These are phyloP conservation scores for Tolypocladium ovalisporum DNA, from an alignment of 2,329 filamentous ascomycete species.

Conservation along the genomic window DNA sequence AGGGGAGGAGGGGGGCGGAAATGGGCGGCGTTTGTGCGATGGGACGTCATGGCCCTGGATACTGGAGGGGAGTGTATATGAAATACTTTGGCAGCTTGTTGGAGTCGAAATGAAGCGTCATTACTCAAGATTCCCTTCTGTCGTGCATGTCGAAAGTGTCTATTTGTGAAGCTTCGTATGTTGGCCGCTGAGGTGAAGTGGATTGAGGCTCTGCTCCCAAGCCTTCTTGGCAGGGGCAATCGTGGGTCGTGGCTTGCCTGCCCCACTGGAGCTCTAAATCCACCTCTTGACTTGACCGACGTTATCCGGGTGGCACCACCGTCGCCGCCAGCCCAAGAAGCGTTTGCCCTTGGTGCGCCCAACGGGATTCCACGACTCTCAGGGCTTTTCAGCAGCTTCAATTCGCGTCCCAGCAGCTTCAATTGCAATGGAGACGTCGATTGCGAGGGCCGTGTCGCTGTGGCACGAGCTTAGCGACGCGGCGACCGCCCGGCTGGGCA, in stretches of 20 bases:
- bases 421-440: not conserved
- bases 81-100: conserved; percentile 1
- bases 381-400: not conserved
- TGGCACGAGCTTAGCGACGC: conserved; percentile 3
- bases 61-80: conserved; percentile 2
- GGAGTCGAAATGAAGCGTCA: conserved; percentile 7
- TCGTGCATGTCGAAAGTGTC: not conserved
- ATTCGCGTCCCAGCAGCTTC: not conserved
- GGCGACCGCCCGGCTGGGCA: conserved; percentile 1
- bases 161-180: not conserved
- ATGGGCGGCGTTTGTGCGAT: not conserved
- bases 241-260: not conserved
- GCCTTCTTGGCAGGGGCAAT: not conserved
- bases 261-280: not conserved
- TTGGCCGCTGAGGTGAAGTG: not conserved
- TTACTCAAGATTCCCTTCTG: not conserved
- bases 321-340: not conserved
- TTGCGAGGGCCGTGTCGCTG: conserved; percentile 1
- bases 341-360: not conserved
- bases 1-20: not conserved
- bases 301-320: not conserved
- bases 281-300: not conserved
- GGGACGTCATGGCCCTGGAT: not conserved
- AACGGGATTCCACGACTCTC: not conserved
- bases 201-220: not conserved